phyloP scores from a whole-genome alignment of 257 asterid species.

The Osmanthus fragrans region DNA sequence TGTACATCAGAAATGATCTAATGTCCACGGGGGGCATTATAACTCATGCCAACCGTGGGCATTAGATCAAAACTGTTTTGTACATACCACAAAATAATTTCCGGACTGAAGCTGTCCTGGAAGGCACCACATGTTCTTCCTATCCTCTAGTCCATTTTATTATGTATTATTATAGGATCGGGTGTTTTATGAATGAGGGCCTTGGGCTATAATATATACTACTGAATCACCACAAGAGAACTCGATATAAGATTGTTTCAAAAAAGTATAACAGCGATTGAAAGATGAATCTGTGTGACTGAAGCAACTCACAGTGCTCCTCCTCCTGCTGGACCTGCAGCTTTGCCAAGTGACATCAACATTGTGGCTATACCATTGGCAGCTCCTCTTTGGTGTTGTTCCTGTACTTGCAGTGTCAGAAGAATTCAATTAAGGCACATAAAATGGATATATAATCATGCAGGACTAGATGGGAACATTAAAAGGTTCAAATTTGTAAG shows the following conservation, averaged over 20 bases:
- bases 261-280: not conserved
- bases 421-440: not conserved
- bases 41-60: no score
- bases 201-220: no score
- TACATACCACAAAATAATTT: not conserved
- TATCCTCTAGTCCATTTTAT: not conserved
- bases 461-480: not conserved
- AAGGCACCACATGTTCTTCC: not conserved
- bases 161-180: no score
- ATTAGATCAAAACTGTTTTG: no score
- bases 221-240: not conserved
- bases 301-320: constrained; percentile 64
- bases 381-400: constrained; percentile 86
- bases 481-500: not conserved
- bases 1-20: no score
- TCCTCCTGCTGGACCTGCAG: constrained; percentile 76
- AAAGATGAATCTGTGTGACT: not conserved
- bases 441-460: not conserved
- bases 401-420: constrained; percentile 32
- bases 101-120: not conserved
- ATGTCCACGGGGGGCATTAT: no score
- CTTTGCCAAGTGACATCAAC: constrained; percentile 67
- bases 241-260: not conserved
- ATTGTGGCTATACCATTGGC: constrained; percentile 82
- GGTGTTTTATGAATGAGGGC: not conserved